Conservation (phyloP, 345 rosid genomes). For the Cardamine resedifolia region DNA sequence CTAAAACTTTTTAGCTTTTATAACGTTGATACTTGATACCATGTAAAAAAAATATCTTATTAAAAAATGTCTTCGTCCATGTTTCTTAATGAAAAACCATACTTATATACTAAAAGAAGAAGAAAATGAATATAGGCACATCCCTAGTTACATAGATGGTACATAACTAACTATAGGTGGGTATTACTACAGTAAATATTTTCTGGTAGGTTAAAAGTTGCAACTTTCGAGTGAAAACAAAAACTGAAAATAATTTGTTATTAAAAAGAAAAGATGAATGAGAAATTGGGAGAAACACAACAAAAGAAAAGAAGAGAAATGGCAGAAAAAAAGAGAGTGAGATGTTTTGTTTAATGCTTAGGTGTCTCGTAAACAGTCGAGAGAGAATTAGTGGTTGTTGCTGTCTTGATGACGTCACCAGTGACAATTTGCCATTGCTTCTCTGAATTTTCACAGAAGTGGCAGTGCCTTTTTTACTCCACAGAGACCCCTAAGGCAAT, state of each 20-base stretch:
- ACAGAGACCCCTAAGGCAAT: constrained; percentile 18
- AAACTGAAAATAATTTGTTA: background rate
- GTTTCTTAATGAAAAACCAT: background rate
- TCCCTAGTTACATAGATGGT: constrained; percentile 17
- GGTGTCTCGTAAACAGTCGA: constrained; percentile 27
- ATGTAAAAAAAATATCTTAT: no score
- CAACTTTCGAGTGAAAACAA: constrained; percentile 5
- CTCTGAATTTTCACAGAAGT: constrained; percentile 33
- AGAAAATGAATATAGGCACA: constrained; percentile 11
- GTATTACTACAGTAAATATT: constrained; percentile 2
- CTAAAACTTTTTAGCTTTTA: background rate
- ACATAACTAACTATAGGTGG: constrained; percentile 17
- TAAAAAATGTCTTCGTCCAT: no score
- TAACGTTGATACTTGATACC: background rate
- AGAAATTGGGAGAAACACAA: background rate
- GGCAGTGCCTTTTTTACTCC: constrained; percentile 31
- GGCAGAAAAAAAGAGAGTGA: background rate
- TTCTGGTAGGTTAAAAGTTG: constrained; percentile 6
- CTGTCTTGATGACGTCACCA: constrained; percentile 51
- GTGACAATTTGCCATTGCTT: constrained; percentile 20
- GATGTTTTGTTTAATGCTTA: background rate
- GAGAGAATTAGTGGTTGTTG: constrained; percentile 44
- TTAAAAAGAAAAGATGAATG: background rate
- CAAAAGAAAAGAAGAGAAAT: background rate
- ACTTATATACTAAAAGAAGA: background rate